These are phyloP conservation scores for Tetracentron sinense DNA, from an alignment of 164 flowering plant species.

Conservation along the genomic window DNA sequence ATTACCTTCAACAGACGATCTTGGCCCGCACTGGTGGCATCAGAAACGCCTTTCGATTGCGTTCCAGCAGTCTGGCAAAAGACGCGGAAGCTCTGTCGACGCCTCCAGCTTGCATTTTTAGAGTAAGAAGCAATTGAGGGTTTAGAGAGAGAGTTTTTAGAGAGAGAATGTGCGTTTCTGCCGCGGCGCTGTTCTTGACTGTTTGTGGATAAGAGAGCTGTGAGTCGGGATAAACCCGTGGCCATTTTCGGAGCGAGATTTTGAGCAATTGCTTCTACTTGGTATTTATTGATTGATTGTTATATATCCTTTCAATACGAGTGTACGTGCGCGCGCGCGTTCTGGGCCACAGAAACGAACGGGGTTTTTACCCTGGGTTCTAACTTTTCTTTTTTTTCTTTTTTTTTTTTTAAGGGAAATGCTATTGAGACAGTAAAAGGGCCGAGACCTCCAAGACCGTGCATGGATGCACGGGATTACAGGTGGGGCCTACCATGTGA, in stretches of 20 bases:
- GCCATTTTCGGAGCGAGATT: background rate
- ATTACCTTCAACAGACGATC: conserved; percentile 41
- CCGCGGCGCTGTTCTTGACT: background rate
- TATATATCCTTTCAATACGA: background rate
- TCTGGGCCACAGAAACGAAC: background rate
- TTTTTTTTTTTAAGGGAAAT: too few species aligned
- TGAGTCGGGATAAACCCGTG: background rate
- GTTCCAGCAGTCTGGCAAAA: conserved; percentile 27
- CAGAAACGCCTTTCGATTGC: conserved; percentile 14
- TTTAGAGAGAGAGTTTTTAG: background rate
- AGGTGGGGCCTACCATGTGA: too few species aligned
- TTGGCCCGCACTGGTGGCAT: conserved; percentile 22
- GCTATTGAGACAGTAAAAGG: too few species aligned
- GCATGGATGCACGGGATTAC: too few species aligned
- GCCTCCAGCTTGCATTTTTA: background rate
- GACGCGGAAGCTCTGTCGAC: background rate
- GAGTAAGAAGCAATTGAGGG: background rate
- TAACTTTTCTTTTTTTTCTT: too few species aligned
- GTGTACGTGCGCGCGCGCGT: background rate
- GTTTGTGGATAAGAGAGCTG: background rate
- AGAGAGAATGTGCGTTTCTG: background rate
- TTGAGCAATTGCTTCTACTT: background rate
- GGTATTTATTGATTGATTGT: too few species aligned
- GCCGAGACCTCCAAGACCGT: too few species aligned
- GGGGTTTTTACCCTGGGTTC: too few species aligned